Conservation (phyloP, 305 asterid species). For the Stenogyne calaminthoides region DNA sequence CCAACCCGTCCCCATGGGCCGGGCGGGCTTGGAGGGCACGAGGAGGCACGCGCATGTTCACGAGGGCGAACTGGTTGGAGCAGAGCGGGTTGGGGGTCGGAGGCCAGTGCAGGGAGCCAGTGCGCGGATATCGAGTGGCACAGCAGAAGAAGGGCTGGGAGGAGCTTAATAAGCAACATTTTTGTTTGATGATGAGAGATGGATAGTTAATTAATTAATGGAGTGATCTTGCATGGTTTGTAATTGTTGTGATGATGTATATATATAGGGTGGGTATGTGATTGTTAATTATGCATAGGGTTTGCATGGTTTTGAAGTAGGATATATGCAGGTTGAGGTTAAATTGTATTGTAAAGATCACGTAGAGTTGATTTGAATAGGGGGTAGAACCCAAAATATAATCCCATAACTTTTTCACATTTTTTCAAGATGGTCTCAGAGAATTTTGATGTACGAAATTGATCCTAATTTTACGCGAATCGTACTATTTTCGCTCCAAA, state of each 20-base stretch:
- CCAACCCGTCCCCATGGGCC: too few species aligned
- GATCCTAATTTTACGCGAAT: too few species aligned
- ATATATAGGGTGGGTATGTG: constrained; percentile 35
- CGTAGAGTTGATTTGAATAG: too few species aligned
- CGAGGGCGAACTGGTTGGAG: constrained; percentile 40
- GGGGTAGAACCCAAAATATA: too few species aligned
- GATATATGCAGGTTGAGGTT: constrained; percentile 34
- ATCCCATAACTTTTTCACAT: too few species aligned
- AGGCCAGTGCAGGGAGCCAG: constrained; percentile 17
- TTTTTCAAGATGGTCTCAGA: too few species aligned
- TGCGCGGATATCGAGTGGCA: constrained; percentile 23
- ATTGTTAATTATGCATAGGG: constrained; percentile 41
- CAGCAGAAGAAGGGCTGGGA: constrained; percentile 25
- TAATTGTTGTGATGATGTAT: constrained; percentile 15
- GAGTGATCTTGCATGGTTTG: constrained; percentile 11
- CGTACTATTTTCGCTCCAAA: too few species aligned
- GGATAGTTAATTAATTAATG: too few species aligned
- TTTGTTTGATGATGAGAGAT: too few species aligned
- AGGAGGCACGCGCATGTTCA: constrained; percentile 48
- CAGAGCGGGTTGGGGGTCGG: constrained; percentile 35
- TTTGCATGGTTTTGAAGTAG: constrained; percentile 46
- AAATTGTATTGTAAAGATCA: neutral
- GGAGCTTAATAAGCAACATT: constrained; percentile 33
- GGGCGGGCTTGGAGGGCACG: neutral
- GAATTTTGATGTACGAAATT: too few species aligned